Conservation (phyloP, 129 eudicot species). For the Deinandra increscens region DNA sequence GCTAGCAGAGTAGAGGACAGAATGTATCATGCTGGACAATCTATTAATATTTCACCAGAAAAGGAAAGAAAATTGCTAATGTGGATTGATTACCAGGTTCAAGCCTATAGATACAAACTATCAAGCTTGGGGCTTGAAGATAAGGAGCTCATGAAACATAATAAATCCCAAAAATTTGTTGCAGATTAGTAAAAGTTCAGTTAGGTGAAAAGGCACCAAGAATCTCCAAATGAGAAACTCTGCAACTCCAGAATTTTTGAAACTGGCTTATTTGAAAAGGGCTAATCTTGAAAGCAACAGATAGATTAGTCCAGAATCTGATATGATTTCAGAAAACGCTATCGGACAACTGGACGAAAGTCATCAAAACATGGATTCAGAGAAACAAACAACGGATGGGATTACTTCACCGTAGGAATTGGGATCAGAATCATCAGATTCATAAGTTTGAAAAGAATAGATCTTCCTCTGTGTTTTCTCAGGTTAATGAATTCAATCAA, state of each 20-base stretch:
- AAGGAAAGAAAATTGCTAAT: slow-evolving; percentile 80
- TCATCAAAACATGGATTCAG: slow-evolving; percentile 16
- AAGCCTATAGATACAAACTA: slow-evolving; percentile 60
- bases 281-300: slow-evolving; percentile 31
- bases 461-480: not conserved
- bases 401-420: slow-evolving; percentile 55
- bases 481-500: slow-evolving; percentile 20
- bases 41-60: slow-evolving; percentile 43
- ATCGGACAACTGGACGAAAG: slow-evolving; percentile 25
- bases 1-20: slow-evolving; percentile 74
- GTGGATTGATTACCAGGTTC: slow-evolving; percentile 70
- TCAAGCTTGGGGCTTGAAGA: too few species aligned
- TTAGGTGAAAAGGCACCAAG: slow-evolving; percentile 23
- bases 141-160: slow-evolving; percentile 51
- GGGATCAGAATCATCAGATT: too few species aligned
- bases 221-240: slow-evolving; percentile 44
- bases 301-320: slow-evolving; percentile 37
- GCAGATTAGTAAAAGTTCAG: slow-evolving; percentile 36
- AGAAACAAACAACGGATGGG: slow-evolving; percentile 28
- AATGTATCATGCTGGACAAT: slow-evolving; percentile 69
- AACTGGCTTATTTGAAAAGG: slow-evolving; percentile 36
- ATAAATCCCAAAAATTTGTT: slow-evolving; percentile 48
- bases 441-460: not conserved
- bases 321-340: slow-evolving; percentile 18
- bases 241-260: slow-evolving; percentile 42